Evolutionary conservation across 768 basidiomycete species (phyloP), one percentile per base, ranked within the genome.

Genomic region (Glaciozyma martinii): DNA sequence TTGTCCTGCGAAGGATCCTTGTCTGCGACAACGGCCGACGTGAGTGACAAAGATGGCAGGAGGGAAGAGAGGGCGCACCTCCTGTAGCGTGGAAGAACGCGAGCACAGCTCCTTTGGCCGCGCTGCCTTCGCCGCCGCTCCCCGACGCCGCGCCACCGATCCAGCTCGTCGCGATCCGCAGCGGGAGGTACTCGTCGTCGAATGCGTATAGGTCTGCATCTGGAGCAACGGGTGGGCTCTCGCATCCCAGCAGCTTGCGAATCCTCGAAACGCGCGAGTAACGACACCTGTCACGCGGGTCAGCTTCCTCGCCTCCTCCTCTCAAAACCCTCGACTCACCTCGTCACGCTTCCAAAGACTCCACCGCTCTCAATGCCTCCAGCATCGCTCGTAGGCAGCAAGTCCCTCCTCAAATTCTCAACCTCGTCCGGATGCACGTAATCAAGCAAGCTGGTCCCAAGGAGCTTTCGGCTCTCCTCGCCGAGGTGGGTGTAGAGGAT

Each of bases 341-440:
- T 61, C 3, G 73, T 72, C 23, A 74, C 70, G 46, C 70, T 72
- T 12, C 73, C 73, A 40, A 72, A 74, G 15, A 74, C 67, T 47
- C 70, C 65, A 1, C 47, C 54, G 6, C 56, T 55, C n/a, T 65
- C 59, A 10, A 69, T 55, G 46, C 72, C 71, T 0, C 56, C 63
- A 13, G 61, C 52, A 19, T 60, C 67, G 3, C 52, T 32, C 25
- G 32, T 29, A n/a, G 65, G 62, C 44, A 70, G 23, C 23, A 70
- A n/a, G 43, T 70, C 68, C 37, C 62, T 37, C 15, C 57, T 53
- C 23, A 70, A 32, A 46, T 52, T 56, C 0, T 56, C 55, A 1
- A 56, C 63, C 52, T 74, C 73, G 46, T 71, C 71, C 5, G 73
- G 73, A 56, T 74, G 73, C 23, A 72, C 72, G 57, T 62, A 74